Base-by-base conservation (phyloP, 352 stramenopile species). In the Peronospora farinosa region DNA sequence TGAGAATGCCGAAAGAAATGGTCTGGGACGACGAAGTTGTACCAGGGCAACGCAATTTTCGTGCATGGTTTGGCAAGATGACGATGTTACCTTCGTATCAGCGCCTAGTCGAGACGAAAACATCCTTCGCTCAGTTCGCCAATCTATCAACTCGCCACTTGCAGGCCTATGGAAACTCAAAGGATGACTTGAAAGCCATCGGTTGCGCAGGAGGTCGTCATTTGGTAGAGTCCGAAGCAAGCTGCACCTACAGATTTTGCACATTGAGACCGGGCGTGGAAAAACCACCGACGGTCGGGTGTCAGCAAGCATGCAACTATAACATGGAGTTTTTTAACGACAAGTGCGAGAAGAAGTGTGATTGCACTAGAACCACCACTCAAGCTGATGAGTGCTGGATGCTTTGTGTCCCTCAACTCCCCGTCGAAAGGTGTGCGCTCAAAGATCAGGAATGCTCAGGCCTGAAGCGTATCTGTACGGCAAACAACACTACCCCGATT, bases 1-100 rank as follows among this genome's bases (percentile, higher is more conserved):
- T 87, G 73, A 48, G 60, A 16, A 84, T 84, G 71, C 76, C 72
- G 3, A 51, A 64, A 25, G 46, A 63, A 46, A 37, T 51, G 16
- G 31, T 48, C 3, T 54, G 16, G 19, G 50, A 47, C 23, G 38
- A 60, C 10, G 36, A 51, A 41, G 7, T 33, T 1, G 31, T 41
- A 33, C 33, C 52, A 23, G 53, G 39, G 7, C 47, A 54, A 8
- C 69, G 65, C 21, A 59, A 60, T 6, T 43, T 80, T 37, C 73
- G 73, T 21, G 60, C 73, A 10, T 84, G 67, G 65, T 84, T 84
- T 19, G 69, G 73, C 23, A 84, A 84, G 40, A 84, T 84, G 73
- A 77, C 64, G 54, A 45, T 84, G 47, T 49, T 84, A 40, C 65
- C 69, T 5, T 36, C 66, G 11, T 71, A 80, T 19, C 65, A 74